phyloP scores from a whole-genome alignment of 208 protist species.

The Acanthamoeba sp. region DNA sequence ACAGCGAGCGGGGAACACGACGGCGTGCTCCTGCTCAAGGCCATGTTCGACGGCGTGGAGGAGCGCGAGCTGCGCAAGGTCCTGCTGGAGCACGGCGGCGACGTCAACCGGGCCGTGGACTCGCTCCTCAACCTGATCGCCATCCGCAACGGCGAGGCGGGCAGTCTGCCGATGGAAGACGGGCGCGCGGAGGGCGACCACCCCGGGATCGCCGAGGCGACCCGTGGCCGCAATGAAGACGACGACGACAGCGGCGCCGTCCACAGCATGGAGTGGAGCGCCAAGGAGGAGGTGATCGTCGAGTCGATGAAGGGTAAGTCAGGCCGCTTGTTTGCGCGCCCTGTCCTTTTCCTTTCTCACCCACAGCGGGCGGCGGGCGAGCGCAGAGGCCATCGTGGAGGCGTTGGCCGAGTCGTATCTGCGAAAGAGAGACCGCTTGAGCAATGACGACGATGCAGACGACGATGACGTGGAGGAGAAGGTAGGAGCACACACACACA shows the following conservation, averaged over 20 bases:
- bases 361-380: too few species aligned
- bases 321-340: too few species aligned
- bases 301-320: too few species aligned
- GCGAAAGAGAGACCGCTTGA: not conserved
- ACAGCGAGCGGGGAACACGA: not conserved
- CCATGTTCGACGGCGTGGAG: not conserved
- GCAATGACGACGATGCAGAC: not conserved
- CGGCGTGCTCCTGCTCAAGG: not conserved
- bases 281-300: too few species aligned
- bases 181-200: too few species aligned
- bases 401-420: not conserved
- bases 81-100: not conserved
- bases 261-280: too few species aligned
- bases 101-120: slow-evolving; percentile 8
- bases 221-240: too few species aligned
- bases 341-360: not conserved
- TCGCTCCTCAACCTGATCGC: slow-evolving; percentile 15
- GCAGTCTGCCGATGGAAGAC: not conserved
- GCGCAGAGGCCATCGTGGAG: not conserved
- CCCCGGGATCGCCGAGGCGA: too few species aligned
- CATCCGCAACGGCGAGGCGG: slow-evolving; percentile 2
- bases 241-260: not conserved
- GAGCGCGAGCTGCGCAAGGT: not conserved
- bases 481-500: not conserved
- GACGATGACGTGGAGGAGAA: not conserved